Evolutionary conservation across 2,329 filamentous ascomycete genomes (phyloP).

Genomic region (Colletotrichum simmondsii): DNA sequence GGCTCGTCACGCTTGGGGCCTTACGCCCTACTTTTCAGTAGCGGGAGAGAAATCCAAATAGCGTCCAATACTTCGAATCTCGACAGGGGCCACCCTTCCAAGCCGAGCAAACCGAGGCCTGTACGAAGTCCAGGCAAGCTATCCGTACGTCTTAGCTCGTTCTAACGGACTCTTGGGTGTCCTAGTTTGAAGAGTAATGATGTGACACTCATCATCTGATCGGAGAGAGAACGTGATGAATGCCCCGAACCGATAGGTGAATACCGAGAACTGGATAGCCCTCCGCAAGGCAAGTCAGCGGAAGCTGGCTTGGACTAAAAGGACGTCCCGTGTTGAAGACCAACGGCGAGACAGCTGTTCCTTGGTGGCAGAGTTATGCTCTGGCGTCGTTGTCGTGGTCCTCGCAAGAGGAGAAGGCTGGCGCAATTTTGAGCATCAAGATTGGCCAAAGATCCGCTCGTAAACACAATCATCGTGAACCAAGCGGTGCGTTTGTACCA

Average conservation of each 20-base stretch:
- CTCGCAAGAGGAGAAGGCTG: neutral
- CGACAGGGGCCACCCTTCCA: constrained; percentile 2
- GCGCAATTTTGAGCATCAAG: neutral
- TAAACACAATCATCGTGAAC: neutral
- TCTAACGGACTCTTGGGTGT: neutral
- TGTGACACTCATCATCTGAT: neutral
- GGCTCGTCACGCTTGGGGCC: neutral
- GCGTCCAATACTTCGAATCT: neutral
- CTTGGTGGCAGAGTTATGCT: constrained; percentile 2
- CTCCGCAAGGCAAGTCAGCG: constrained; percentile 6
- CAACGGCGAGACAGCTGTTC: neutral
- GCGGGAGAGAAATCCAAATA: neutral
- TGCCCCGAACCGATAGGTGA: neutral
- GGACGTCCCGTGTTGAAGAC: neutral
- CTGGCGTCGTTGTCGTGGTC: neutral
- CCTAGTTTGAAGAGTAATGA: neutral
- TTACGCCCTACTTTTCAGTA: neutral
- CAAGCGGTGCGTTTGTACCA: neutral
- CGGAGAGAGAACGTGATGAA: neutral
- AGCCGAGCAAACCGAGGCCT: neutral
- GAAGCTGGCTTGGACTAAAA: neutral
- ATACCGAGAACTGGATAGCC: neutral
- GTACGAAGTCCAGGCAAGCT: neutral
- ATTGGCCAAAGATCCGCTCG: neutral
- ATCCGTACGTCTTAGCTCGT: neutral